Base-by-base conservation (phyloP, 179 eudicot genomes). In the Camellia oleifera region DNA sequence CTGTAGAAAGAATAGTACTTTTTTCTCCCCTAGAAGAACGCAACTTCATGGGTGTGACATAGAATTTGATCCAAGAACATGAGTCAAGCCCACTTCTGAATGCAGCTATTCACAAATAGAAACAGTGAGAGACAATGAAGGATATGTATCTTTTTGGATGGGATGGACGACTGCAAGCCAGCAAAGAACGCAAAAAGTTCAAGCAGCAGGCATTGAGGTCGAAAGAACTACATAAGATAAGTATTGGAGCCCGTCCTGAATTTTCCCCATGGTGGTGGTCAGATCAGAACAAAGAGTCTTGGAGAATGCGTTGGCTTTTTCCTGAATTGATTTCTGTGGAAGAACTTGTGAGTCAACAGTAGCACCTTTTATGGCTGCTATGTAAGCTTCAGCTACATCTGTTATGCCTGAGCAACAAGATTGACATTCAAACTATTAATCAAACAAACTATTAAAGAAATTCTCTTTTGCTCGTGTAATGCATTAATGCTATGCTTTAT, bases 351-450 rank as follows among this genome's bases (percentile, higher is more conserved):
- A 86, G 62, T 91, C 97, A 42, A 84, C 81, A 61, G 88, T 26
- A 61, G 83, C 85, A 76, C 81, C 85, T 91, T 90, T 93, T 10
- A 93, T 87, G 78, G 95, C 98, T 69, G 92, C 95, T 45, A 88
- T 23, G 78, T 91, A 94, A 46, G 97, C 95, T 88, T 92, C 99
- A 60, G 90, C 91, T 67, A 97, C 97, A 45, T 97, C 99, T 3
- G 92, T 86, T 86, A 93, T 91, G 84, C 97, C 99, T 97, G 92
- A 75, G 61, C 52, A 78, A 62, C 66, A 77, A 48, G 45, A 69
- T 69, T 69, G 76, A 67, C 65, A 80, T 46, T n/a, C 82, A 26
- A 75, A 79, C 69, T 32, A 11, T n/a, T 11, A 17, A 50, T 26
- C 32, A 26, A 26, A 26, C 32, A 26, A 26, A 26, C 32, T 26